Conservation (phyloP, 2,329 filamentous ascomycete species). For the Diaporthe humulicola region DNA sequence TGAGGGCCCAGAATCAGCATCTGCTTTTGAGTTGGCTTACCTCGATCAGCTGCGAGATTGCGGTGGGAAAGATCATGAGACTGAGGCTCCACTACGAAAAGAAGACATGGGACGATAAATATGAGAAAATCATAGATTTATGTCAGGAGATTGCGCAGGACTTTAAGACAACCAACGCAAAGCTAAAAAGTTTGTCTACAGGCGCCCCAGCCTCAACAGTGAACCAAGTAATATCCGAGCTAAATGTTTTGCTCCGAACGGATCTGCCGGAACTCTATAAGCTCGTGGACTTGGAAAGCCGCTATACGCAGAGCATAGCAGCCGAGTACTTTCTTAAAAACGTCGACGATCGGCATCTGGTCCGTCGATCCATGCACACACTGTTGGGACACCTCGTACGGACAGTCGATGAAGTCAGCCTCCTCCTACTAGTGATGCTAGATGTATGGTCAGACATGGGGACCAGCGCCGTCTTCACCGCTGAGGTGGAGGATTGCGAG, state of each 20-base stretch:
- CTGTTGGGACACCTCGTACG: neutral
- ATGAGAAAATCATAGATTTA: neutral
- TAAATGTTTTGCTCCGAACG: neutral
- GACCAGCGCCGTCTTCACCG: neutral
- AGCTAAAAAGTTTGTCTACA: neutral
- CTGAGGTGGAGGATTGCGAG: neutral
- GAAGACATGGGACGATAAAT: neutral
- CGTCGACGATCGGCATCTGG: neutral
- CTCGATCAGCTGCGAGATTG: neutral
- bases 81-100: conserved; percentile 17
- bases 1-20: neutral
- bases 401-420: fast-evolving
- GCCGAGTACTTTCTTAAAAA: conserved; percentile 12
- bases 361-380: neutral
- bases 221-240: neutral
- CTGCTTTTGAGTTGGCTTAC: neutral
- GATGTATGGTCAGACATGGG: neutral
- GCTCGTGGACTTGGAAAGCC: neutral
- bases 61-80: neutral
- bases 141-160: neutral
- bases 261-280: neutral
- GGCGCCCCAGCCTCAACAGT: neutral
- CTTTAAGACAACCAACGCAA: neutral
- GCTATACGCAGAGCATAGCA: neutral
- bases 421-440: neutral